A percentile compares a stretch with the other conserved stretches of the same genome.
phyloP scores from a whole-genome alignment of 345 rosid genomes.

The Citrus unshiu region DNA sequence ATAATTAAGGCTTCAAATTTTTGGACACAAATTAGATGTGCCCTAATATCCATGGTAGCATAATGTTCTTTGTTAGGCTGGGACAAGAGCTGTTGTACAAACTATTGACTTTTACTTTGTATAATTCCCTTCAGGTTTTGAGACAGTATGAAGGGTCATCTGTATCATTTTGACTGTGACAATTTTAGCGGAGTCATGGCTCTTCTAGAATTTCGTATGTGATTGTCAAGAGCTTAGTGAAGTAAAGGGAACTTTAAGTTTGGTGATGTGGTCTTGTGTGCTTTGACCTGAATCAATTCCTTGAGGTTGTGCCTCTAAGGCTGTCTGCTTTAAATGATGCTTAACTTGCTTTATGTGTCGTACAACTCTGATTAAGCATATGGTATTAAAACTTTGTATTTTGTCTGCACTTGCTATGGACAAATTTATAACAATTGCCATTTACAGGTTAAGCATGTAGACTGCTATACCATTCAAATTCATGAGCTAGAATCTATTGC shows the following conservation, averaged over 20 bases:
- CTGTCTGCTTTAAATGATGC: background rate
- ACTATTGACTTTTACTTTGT: background rate
- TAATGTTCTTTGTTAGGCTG: background rate
- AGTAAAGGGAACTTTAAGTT: background rate
- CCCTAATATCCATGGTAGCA: background rate
- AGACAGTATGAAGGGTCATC: background rate
- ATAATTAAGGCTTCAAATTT: background rate
- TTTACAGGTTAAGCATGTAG: slow-evolving; percentile 79
- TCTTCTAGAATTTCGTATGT: background rate
- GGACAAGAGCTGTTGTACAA: background rate
- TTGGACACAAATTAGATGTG: background rate
- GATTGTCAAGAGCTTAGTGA: background rate
- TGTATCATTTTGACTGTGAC: background rate
- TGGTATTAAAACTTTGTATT: background rate
- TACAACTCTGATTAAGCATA: background rate
- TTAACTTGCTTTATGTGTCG: background rate
- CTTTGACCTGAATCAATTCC: background rate
- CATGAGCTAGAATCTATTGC: slow-evolving; percentile 83
- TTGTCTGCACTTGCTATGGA: background rate
- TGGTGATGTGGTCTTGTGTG: background rate
- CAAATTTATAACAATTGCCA: background rate
- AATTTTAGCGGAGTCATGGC: background rate
- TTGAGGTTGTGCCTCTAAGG: background rate
- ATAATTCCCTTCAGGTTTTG: background rate
- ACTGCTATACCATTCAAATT: slow-evolving; percentile 65